A percentile compares a stretch with the other conserved stretches of the same genome.
phyloP scores from a whole-genome alignment of 768 basidiomycete genomes.

The Russula vinacea region DNA sequence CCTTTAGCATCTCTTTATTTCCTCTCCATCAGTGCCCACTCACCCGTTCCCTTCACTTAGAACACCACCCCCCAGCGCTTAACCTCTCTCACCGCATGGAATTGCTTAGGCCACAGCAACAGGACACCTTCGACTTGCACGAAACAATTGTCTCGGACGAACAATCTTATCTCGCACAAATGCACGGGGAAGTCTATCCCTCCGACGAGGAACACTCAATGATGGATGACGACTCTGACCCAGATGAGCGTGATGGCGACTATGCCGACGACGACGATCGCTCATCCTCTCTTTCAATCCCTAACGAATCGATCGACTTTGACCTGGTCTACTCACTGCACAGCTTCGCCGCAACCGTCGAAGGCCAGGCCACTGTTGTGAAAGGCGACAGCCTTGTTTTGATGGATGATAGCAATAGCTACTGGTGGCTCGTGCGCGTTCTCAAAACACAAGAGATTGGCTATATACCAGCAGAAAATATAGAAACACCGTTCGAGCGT shows the following conservation, averaged over 20 bases:
- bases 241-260: constrained; percentile 62
- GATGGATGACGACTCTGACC: constrained; percentile 81
- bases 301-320: constrained; percentile 91
- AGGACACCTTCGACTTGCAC: constrained; percentile 72
- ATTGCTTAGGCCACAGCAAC: constrained; percentile 33
- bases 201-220: constrained; percentile 81
- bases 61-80: background rate
- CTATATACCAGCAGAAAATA: constrained; percentile 98
- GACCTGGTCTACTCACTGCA: constrained; percentile 91
- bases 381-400: constrained; percentile 96
- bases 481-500: constrained; percentile 96
- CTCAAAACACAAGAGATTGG: constrained; percentile 98
- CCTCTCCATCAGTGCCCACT: background rate
- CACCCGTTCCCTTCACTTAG: background rate
- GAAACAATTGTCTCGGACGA: constrained; percentile 58
- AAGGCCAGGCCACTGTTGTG: constrained; percentile 97
- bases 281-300: constrained; percentile 80
- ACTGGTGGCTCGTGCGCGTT: constrained; percentile 99
- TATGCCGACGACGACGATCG: constrained; percentile 75
- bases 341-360: constrained; percentile 95
- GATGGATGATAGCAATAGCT: constrained; percentile 98
- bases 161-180: constrained; percentile 47
- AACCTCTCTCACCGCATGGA: constrained; percentile 7
- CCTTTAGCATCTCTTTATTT: constrained; percentile 5
- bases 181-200: constrained; percentile 47